Evolutionary conservation across 1,139 yeast genomes (phyloP), one percentile per base, ranked within the genome.

Genomic region (Magnusiomyces tetraspermus): DNA sequence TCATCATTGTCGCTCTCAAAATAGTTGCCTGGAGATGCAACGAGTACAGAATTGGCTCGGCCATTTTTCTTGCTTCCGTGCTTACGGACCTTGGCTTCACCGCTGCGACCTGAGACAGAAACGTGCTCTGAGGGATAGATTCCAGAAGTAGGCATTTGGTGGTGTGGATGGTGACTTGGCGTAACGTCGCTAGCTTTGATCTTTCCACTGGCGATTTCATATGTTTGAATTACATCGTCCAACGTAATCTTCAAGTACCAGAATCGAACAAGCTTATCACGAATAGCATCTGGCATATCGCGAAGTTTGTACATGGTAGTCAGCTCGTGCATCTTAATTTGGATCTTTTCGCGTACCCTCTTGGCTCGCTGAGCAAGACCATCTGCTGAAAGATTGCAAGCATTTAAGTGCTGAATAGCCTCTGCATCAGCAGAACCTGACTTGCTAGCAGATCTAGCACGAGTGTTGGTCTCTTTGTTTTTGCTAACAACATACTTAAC

Each of bases 171-270:
- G n/a, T n/a, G n/a, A n/a, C n/a, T n/a, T n/a, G n/a, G n/a, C n/a
- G n/a, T n/a, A n/a, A n/a, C n/a, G n/a, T n/a, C n/a, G n/a, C n/a
- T n/a, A n/a, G n/a, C n/a, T n/a, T n/a, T n/a, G n/a, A n/a, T n/a
- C n/a, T 53, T 49, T 11, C 26, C 45, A n/a, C 49, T 50, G 15
- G 49, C 17, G 3, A 11, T 51, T 38, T 60, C 63, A 49, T 64
- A 65, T 49, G 56, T 51, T 22, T 56, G 53, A 21, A 64, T 53
- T 13, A 68, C 64, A 10, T 66, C 62, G 48, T 66, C 67, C 45
- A 69, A 57, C 21, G 58, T 64, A 23, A 64, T 64, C 37, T 67
- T 69, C 55, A 65, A 57, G 57, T 67, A 66, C 50, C 67, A 67
- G 49, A 69, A 56, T 10, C 67, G 59, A 33, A 69, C 61, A 3